Conservation (phyloP, 495 filamentous ascomycete genomes). For the Lasiosphaeris hirsuta region DNA sequence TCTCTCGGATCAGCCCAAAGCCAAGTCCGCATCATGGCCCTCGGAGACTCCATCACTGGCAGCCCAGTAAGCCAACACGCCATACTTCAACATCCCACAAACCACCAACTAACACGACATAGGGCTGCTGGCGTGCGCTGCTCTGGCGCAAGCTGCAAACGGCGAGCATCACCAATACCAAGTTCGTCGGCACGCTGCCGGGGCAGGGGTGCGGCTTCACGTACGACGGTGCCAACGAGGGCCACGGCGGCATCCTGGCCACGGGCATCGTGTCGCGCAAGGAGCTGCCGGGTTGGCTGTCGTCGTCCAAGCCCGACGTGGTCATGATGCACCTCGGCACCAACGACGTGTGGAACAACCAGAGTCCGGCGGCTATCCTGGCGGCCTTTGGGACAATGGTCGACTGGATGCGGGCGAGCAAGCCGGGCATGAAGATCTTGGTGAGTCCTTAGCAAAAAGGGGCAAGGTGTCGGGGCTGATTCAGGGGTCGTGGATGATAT, state of each 20-base stretch:
- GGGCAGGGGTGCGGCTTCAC: conserved; percentile 36
- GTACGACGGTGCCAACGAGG: conserved; percentile 48
- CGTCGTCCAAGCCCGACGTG: conserved; percentile 37
- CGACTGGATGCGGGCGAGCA: conserved; percentile 40
- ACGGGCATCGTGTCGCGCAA: conserved; percentile 40
- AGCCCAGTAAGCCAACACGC: conserved; percentile 23
- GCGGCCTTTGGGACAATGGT: conserved; percentile 37
- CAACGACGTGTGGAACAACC: conserved; percentile 44
- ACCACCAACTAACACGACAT: not conserved
- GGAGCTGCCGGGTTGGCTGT: conserved; percentile 40
- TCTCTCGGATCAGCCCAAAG: not conserved
- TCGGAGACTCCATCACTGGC: conserved; percentile 42
- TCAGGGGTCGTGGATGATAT: not conserved
- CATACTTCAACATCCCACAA: not conserved
- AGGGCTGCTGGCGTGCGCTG: conserved; percentile 43
- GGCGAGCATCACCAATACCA: conserved; percentile 29
- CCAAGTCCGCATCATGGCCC: conserved; percentile 34
- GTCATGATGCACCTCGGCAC: conserved; percentile 49
- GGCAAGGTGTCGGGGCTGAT: too few species aligned
- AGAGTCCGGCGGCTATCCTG: conserved; percentile 32
- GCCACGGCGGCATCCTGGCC: conserved; percentile 42
- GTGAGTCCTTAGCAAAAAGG: conserved; percentile 21
- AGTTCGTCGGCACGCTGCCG: conserved; percentile 39
- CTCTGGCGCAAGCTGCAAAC: conserved; percentile 35
- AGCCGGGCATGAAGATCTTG: conserved; percentile 40